phyloP scores from a whole-genome alignment of 208 protist species.

The Leishmania amazonensis region DNA sequence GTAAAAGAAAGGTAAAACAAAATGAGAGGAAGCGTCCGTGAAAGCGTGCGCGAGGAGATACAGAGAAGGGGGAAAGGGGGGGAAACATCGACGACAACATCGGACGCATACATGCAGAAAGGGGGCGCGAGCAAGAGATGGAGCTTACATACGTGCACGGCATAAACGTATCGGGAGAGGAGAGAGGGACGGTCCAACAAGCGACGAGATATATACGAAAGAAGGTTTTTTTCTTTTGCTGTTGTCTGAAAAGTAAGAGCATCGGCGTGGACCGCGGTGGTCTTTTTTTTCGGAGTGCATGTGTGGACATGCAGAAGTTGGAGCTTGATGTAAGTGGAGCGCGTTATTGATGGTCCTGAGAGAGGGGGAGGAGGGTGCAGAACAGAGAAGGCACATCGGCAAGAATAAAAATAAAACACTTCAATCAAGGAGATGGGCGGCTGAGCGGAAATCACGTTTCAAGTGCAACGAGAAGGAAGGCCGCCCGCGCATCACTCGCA shows the following conservation, averaged over 20 bases:
- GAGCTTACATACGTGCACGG: not conserved
- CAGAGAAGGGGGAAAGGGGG: not conserved
- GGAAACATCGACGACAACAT: not conserved
- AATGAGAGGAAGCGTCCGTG: not conserved
- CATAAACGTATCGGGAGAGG: not conserved
- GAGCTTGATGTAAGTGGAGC: not conserved
- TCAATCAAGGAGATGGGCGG: too few relatives aligned
- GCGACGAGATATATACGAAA: not conserved
- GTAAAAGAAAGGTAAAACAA: not conserved
- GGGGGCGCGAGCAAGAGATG: not conserved
- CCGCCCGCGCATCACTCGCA: not conserved
- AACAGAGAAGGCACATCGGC: not conserved
- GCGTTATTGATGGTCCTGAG: not conserved
- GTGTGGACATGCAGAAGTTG: not conserved
- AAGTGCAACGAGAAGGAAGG: too few relatives aligned
- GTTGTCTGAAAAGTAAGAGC: not conserved
- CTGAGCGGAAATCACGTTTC: too few relatives aligned
- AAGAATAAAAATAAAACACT: too few relatives aligned
- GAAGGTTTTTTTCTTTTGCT: not conserved
- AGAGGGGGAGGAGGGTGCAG: not conserved
- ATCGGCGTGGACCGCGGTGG: not conserved
- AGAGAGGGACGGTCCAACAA: not conserved
- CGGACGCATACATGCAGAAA: not conserved
- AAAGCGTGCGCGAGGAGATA: not conserved
- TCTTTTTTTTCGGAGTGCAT: not conserved